phyloP scores from a whole-genome alignment of 2,329 filamentous ascomycete species.

The Neonectria faginata region DNA sequence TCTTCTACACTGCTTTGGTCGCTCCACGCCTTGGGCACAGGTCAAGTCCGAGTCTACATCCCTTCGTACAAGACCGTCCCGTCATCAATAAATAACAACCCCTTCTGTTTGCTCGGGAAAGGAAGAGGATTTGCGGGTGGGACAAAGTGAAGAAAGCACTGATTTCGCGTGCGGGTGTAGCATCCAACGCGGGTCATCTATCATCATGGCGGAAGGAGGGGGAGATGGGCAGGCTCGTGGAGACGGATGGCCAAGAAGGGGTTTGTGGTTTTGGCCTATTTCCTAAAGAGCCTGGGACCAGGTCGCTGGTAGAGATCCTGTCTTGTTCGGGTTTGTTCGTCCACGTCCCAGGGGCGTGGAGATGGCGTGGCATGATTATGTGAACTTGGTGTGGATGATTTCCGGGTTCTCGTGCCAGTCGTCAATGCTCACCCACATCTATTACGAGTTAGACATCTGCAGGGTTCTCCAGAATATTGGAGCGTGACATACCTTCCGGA shows the following conservation, averaged over 20 bases:
- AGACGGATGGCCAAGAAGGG: slow-evolving; percentile 17
- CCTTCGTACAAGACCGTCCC: slow-evolving; percentile 17
- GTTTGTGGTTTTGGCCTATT: slow-evolving; percentile 28
- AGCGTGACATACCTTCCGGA: slow-evolving; percentile 82
- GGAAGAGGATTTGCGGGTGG: slow-evolving; percentile 3
- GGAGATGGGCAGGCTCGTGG: slow-evolving; percentile 23
- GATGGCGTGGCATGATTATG: slow-evolving; percentile 60
- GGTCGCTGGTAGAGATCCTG: slow-evolving; percentile 17
- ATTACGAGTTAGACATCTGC: slow-evolving; percentile 38
- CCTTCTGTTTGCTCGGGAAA: slow-evolving; percentile 7
- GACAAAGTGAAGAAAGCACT: slow-evolving; percentile 4
- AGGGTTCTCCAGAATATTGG: background rate
- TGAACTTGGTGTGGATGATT: slow-evolving; percentile 98
- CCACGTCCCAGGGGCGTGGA: slow-evolving; percentile 29
- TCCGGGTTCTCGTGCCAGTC: slow-evolving; percentile 99
- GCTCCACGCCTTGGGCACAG: slow-evolving; percentile 25
- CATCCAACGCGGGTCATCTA: slow-evolving; percentile 26
- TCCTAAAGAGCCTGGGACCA: slow-evolving; percentile 24
- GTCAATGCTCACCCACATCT: slow-evolving; percentile 99
- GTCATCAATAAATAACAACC: slow-evolving; percentile 19
- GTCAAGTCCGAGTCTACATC: slow-evolving; percentile 19
- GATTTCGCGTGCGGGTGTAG: slow-evolving; percentile 12
- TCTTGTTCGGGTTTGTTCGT: slow-evolving; percentile 25
- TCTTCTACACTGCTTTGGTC: slow-evolving; percentile 25
- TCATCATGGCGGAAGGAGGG: slow-evolving; percentile 26